A percentile compares a stretch with the other conserved stretches of the same genome.
Evolutionary conservation across 129 eudicot species (phyloP).

Genomic region (Helichrysum umbraculigerum): DNA sequence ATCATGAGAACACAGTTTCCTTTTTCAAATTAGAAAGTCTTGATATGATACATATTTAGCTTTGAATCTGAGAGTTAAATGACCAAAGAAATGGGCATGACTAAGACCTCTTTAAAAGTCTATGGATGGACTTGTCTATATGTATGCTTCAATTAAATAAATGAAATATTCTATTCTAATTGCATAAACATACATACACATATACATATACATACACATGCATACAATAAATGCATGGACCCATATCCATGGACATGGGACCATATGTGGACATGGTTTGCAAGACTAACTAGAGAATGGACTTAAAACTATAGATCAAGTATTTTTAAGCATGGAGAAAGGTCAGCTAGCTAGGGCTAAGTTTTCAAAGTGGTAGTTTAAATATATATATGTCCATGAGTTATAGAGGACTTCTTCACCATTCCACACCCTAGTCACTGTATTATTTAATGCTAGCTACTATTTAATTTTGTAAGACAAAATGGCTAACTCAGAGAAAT

Average conservation of each 20-base stretch:
- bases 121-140: constrained; percentile 43
- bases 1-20: constrained; percentile 29
- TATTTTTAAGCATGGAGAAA: constrained; percentile 25
- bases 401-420: constrained; percentile 34
- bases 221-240: constrained; percentile 31
- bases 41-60: constrained; percentile 30
- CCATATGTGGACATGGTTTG: constrained; percentile 27
- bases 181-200: constrained; percentile 34
- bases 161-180: constrained; percentile 41
- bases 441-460: constrained; percentile 26
- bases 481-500: not conserved
- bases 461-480: constrained; percentile 19
- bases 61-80: constrained; percentile 36
- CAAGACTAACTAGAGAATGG: constrained; percentile 30
- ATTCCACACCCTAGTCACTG: constrained; percentile 22
- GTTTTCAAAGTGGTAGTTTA: constrained; percentile 24
- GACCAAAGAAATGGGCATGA: constrained; percentile 37
- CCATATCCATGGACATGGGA: constrained; percentile 16
- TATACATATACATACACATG: constrained; percentile 21
- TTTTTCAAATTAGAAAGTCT: constrained; percentile 36
- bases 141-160: constrained; percentile 30
- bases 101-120: constrained; percentile 35
- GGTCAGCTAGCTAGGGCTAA: constrained; percentile 35
- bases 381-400: constrained; percentile 21
- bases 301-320: constrained; percentile 24